Conservation (phyloP, 2,329 filamentous ascomycete species). For the Hypocreales sp. region DNA sequence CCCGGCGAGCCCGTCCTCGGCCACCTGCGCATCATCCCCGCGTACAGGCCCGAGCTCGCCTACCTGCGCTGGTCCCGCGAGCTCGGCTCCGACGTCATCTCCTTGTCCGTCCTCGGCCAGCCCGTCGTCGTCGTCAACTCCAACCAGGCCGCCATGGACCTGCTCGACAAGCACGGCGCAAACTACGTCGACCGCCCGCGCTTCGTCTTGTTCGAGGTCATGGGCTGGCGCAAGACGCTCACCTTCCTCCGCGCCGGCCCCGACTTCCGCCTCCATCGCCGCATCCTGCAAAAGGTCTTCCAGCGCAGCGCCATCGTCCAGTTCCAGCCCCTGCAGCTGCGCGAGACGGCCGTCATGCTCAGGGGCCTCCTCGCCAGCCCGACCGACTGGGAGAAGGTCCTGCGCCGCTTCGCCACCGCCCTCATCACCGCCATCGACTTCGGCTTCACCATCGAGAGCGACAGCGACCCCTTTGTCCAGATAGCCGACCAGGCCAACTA, state of each 20-base stretch:
- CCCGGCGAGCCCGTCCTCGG: constrained; percentile 24
- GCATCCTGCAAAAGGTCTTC: constrained; percentile 26
- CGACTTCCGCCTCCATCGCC: constrained; percentile 26
- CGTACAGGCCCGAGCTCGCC: constrained; percentile 13
- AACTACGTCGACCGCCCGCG: constrained; percentile 28
- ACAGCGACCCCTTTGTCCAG: constrained; percentile 23
- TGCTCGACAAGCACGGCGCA: constrained; percentile 26
- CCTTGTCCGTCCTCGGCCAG: constrained; percentile 17
- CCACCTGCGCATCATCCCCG: constrained; percentile 25
- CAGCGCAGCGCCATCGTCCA: constrained; percentile 19
- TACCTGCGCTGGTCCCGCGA: constrained; percentile 14
- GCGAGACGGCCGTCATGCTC: constrained; percentile 15
- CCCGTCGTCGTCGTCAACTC: constrained; percentile 27
- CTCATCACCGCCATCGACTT: constrained; percentile 27
- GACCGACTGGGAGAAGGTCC: constrained; percentile 18
- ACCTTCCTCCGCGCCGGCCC: constrained; percentile 27
- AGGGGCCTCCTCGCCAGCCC: constrained; percentile 15
- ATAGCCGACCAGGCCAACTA: constrained; percentile 17
- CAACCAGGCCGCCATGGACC: constrained; percentile 22
- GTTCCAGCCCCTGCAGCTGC: constrained; percentile 18
- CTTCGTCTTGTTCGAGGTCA: constrained; percentile 25
- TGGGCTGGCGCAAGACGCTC: constrained; percentile 30
- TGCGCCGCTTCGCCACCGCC: constrained; percentile 22
- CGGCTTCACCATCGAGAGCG: constrained; percentile 20
- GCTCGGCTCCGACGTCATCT: constrained; percentile 34